These are phyloP conservation scores for Rhodosporidiobolus odoratus DNA, from an alignment of 768 basidiomycete species.

Conservation along the genomic window DNA sequence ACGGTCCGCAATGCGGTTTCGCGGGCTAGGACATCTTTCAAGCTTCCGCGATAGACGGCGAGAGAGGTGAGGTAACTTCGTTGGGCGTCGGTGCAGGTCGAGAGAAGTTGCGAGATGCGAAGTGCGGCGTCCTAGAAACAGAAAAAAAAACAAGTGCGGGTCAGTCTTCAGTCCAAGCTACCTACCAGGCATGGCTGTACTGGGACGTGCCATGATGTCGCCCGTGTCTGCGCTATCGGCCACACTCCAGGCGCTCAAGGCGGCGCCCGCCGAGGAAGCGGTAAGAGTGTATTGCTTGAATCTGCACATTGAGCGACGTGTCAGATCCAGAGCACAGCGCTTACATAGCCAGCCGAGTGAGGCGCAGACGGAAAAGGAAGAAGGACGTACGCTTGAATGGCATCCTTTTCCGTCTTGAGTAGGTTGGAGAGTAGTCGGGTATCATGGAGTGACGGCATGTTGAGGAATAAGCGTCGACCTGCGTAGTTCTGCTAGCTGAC, in stretches of 20 bases:
- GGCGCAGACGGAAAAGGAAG: background rate
- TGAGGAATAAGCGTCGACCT: too few species aligned
- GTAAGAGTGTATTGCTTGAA: conserved; percentile 37
- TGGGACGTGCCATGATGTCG: conserved; percentile 37
- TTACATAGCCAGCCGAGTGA: too few species aligned
- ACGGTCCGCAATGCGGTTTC: conserved; percentile 40
- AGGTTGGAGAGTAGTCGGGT: conserved; percentile 35
- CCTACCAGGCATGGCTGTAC: too few species aligned
- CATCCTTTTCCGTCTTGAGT: conserved; percentile 37
- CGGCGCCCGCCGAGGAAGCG: conserved; percentile 23
- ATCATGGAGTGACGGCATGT: conserved; percentile 32
- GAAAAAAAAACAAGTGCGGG: background rate
- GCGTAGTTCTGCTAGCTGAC: too few species aligned
- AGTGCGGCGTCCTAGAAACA: conserved; percentile 33
- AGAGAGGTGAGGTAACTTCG: conserved; percentile 39
- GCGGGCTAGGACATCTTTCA: conserved; percentile 41
- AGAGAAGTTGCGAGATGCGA: conserved; percentile 35
- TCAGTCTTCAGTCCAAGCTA: too few species aligned
- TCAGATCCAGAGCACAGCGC: background rate
- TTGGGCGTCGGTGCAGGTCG: conserved; percentile 35
- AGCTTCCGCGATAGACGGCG: conserved; percentile 35
- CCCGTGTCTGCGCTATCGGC: conserved; percentile 34
- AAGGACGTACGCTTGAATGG: conserved; percentile 18
- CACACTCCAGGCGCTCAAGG: conserved; percentile 38
- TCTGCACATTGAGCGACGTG: conserved; percentile 1